These are phyloP conservation scores for Apophysomyces ossiformis DNA, from an alignment of 371 early-diverging fungal species.

Conservation along the genomic window DNA sequence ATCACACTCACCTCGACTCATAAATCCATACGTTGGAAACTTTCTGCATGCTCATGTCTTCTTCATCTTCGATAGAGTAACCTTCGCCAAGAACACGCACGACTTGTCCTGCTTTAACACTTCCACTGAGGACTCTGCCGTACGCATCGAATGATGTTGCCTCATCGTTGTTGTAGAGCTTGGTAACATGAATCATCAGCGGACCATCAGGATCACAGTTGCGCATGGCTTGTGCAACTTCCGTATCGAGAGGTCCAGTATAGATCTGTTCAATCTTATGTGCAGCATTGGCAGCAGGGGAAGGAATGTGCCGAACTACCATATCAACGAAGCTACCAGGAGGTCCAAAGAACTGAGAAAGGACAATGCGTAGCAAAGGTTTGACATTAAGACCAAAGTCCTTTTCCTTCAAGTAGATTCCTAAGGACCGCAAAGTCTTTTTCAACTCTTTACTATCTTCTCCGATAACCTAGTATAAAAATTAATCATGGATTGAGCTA, in stretches of 20 bases:
- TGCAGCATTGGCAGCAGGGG: constrained; percentile 80
- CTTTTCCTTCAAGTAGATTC: constrained; percentile 81
- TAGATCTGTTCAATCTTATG: constrained; percentile 74
- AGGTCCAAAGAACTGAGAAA: constrained; percentile 91
- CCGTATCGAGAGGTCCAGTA: constrained; percentile 74
- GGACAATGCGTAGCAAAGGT: constrained; percentile 79
- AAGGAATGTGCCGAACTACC: constrained; percentile 79
- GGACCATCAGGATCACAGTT: constrained; percentile 89
- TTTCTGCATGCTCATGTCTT: constrained; percentile 89
- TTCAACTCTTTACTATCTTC: constrained; percentile 75
- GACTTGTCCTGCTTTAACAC: constrained; percentile 73
- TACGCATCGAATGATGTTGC: constrained; percentile 87
- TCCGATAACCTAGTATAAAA: constrained; percentile 57
- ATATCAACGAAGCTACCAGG: constrained; percentile 91
- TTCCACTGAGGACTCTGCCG: constrained; percentile 93
- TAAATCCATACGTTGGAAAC: constrained; percentile 79
- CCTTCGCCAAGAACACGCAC: constrained; percentile 93
- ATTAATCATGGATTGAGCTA: not conserved
- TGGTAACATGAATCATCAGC: constrained; percentile 89
- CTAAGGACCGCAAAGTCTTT: constrained; percentile 73
- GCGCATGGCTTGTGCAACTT: constrained; percentile 75
- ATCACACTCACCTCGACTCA: constrained; percentile 69
- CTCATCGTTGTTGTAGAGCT: constrained; percentile 87
- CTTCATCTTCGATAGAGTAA: constrained; percentile 92
- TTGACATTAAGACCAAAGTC: constrained; percentile 84